phyloP scores from a whole-genome alignment of 495 filamentous ascomycete species.

The Neurospora cerealis region DNA sequence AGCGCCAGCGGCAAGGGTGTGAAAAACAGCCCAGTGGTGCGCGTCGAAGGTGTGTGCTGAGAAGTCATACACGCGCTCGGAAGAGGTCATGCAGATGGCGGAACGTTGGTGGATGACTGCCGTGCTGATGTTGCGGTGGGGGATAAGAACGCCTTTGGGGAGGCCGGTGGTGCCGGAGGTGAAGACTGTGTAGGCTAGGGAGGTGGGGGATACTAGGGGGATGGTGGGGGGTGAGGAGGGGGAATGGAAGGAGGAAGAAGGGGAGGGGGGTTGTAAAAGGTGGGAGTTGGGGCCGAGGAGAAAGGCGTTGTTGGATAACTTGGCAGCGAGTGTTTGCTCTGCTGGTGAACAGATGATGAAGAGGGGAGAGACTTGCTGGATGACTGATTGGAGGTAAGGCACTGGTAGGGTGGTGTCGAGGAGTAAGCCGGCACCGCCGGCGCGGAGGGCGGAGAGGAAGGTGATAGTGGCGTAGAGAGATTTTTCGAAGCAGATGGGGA shows the following conservation, averaged over 20 bases:
- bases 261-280: neutral
- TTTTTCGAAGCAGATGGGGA: slow-evolving; percentile 49
- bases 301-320: slow-evolving; percentile 1
- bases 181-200: slow-evolving; percentile 45
- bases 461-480: slow-evolving; percentile 39
- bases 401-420: slow-evolving; percentile 48
- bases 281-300: slow-evolving; percentile 3
- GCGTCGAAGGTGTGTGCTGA: slow-evolving; percentile 55
- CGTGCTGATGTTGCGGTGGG: slow-evolving; percentile 30
- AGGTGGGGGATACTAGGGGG: slow-evolving; percentile 15
- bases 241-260: neutral
- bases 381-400: slow-evolving; percentile 30
- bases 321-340: slow-evolving; percentile 17
- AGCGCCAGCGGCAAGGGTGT: neutral
- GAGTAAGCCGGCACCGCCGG: slow-evolving; percentile 46
- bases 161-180: slow-evolving; percentile 41
- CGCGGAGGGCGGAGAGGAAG: slow-evolving; percentile 39
- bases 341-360: slow-evolving; percentile 42
- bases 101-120: slow-evolving; percentile 30
- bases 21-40: slow-evolving; percentile 21
- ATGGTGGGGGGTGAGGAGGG: neutral
- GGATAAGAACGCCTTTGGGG: slow-evolving; percentile 35
- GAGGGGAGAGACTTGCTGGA: slow-evolving; percentile 10
- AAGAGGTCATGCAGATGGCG: slow-evolving; percentile 29
- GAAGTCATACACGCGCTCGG: slow-evolving; percentile 46